These are phyloP conservation scores for Volvariella volvacea DNA, from an alignment of 1,284 basidiomycete genomes.

Conservation along the genomic window DNA sequence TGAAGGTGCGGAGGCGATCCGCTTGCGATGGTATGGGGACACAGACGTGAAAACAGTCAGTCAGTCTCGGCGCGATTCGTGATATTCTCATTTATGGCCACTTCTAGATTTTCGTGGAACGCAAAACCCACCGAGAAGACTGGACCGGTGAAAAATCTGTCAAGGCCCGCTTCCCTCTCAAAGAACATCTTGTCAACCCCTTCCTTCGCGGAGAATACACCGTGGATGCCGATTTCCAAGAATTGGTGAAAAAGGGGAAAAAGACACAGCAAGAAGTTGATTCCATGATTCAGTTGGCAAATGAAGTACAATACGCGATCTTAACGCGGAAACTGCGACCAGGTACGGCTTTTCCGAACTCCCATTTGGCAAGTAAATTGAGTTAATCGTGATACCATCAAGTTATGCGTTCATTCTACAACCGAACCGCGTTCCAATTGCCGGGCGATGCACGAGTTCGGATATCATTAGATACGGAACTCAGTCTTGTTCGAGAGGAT, in stretches of 20 bases:
- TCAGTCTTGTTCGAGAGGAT: constrained; percentile 92
- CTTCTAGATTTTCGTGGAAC: constrained; percentile 89
- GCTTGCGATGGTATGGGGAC: constrained; percentile 98
- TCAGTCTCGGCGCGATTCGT: constrained; percentile 14
- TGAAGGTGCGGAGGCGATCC: constrained; percentile 95
- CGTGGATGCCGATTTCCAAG: constrained; percentile 93
- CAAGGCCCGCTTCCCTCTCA: constrained; percentile 96
- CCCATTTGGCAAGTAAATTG: constrained; percentile 8
- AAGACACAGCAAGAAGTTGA: constrained; percentile 94
- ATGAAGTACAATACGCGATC: constrained; percentile 92
- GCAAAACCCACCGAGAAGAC: constrained; percentile 98
- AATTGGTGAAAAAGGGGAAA: constrained; percentile 86
- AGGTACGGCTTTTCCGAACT: constrained; percentile 36
- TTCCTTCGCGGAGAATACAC: constrained; percentile 89
- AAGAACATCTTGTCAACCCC: constrained; percentile 91
- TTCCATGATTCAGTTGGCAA: constrained; percentile 92
- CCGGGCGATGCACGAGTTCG: constrained; percentile 97
- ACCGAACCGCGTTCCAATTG: constrained; percentile 97
- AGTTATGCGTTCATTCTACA: constrained; percentile 99
- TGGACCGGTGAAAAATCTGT: constrained; percentile 99
- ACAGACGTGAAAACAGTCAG: constrained; percentile 74
- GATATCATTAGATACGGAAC: constrained; percentile 96
- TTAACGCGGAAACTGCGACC: constrained; percentile 80
- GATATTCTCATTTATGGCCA: not conserved
- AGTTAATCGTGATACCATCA: not conserved